A percentile compares a stretch with the other conserved stretches of the same genome.
Evolutionary conservation across 495 filamentous ascomycete genomes (phyloP).

Genomic region (Tuber microsphaerosporum): DNA sequence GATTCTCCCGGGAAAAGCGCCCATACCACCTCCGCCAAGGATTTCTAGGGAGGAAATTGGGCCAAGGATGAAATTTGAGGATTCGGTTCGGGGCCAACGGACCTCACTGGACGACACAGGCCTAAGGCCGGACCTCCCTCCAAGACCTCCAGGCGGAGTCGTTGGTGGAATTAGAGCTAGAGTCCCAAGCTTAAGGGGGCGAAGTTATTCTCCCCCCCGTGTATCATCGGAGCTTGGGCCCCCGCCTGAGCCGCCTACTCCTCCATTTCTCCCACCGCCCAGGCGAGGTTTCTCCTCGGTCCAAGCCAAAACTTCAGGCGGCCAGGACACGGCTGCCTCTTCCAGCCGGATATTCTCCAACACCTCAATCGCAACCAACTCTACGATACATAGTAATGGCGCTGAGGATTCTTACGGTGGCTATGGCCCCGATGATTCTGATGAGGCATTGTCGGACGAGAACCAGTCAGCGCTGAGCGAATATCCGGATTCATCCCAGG

Average conservation of each 20-base stretch:
- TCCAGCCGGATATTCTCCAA: conserved; percentile 11
- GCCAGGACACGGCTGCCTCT: conserved; percentile 15
- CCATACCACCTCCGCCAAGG: conserved; percentile 35
- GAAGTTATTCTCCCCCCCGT: conserved; percentile 39
- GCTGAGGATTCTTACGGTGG: conserved; percentile 36
- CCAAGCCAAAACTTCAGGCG: conserved; percentile 14
- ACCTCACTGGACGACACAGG: conserved; percentile 37
- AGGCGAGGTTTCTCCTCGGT: conserved; percentile 17
- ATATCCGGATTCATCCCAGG: conserved; percentile 76
- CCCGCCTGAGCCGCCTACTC: conserved; percentile 16
- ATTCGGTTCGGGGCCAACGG: conserved; percentile 33
- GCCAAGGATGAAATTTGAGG: conserved; percentile 36
- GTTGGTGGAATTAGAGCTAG: conserved; percentile 32
- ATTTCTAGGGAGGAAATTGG: conserved; percentile 33
- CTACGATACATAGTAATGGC: conserved; percentile 45
- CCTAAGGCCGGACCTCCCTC: conserved; percentile 37
- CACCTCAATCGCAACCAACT: conserved; percentile 40
- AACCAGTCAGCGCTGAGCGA: conserved; percentile 45
- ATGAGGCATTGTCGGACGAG: conserved; percentile 37
- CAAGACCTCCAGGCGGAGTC: conserved; percentile 22
- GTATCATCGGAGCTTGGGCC: conserved; percentile 3
- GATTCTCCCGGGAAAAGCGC: conserved; percentile 11
- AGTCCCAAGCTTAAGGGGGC: conserved; percentile 36
- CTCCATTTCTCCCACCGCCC: conserved; percentile 34
- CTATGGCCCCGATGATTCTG: conserved; percentile 41